Evolutionary conservation across 768 basidiomycete genomes (phyloP).

Genomic region (Tricholomella constricta): DNA sequence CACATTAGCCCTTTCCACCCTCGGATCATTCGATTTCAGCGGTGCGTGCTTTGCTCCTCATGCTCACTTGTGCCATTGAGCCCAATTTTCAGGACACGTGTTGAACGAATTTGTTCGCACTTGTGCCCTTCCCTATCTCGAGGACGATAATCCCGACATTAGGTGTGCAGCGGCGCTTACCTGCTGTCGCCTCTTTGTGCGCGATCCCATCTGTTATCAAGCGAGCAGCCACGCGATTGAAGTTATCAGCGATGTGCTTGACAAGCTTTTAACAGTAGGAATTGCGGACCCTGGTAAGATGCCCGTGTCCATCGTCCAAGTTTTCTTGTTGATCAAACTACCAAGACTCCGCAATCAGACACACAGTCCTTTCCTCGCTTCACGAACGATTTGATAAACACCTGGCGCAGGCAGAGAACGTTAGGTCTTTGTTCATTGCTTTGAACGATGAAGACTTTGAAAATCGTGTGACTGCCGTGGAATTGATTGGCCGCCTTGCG

Average conservation of each 20-base stretch:
- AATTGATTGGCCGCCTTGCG: conserved; percentile 89
- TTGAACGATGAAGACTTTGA: conserved; percentile 96
- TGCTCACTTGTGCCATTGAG: too few species aligned
- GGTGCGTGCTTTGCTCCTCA: conserved; percentile 62
- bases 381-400: conserved; percentile 97
- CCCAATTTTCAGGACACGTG: conserved; percentile 74
- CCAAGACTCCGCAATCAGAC: conserved; percentile 79
- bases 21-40: conserved; percentile 93
- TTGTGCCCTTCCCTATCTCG: conserved; percentile 90
- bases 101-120: conserved; percentile 94
- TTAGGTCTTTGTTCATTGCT: conserved; percentile 95
- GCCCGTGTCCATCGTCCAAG: conserved; percentile 3
- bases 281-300: conserved; percentile 90
- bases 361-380: conserved; percentile 81
- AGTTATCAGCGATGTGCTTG: conserved; percentile 96
- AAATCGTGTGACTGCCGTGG: conserved; percentile 89
- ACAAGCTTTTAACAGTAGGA: conserved; percentile 92
- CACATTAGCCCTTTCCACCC: conserved; percentile 80
- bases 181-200: conserved; percentile 88
- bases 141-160: conserved; percentile 88
- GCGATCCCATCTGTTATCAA: conserved; percentile 95
- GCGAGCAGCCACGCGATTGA: conserved; percentile 95
- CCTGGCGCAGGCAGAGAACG: conserved; percentile 96
- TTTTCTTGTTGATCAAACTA: conserved; percentile 3
- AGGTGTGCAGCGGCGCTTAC: conserved; percentile 88